Evolutionary conservation across 2,329 filamentous ascomycete species (phyloP).

Genomic region (Botrytis tulipae): DNA sequence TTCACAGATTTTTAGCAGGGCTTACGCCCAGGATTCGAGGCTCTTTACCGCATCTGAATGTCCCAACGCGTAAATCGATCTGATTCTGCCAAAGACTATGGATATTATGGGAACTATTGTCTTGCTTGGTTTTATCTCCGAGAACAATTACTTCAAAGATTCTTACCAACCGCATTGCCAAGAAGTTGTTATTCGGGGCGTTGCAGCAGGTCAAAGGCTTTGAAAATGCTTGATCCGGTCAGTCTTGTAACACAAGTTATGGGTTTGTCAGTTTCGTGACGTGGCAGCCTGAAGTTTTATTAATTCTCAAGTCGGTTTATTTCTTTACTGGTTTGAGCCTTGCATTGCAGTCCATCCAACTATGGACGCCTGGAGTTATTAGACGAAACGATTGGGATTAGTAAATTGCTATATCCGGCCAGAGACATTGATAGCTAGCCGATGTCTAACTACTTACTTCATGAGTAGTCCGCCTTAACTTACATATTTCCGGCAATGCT

Average conservation of each 20-base stretch:
- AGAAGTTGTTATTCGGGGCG: not conserved
- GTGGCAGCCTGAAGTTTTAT: slow-evolving; percentile 7
- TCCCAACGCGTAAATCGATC: not conserved
- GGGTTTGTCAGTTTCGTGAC: slow-evolving; percentile 5
- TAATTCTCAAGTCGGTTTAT: slow-evolving; percentile 2
- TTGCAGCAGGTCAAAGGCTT: slow-evolving; percentile 6
- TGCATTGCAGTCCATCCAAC: slow-evolving; percentile 7
- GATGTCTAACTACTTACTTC: not conserved
- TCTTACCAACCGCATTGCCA: not conserved
- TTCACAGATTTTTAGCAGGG: not conserved
- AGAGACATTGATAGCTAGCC: not conserved
- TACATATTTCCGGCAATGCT: slow-evolving; percentile 11
- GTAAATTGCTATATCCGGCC: not conserved
- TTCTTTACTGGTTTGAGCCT: slow-evolving; percentile 1
- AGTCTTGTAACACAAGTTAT: slow-evolving; percentile 1
- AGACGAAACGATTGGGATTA: not conserved
- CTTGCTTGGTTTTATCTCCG: not conserved
- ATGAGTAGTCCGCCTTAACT: not conserved
- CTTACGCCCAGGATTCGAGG: slow-evolving; percentile 4
- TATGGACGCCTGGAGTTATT: not conserved
- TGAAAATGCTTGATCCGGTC: slow-evolving; percentile 4
- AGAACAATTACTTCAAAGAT: not conserved
- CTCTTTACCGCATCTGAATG: not conserved
- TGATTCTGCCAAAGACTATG: not conserved
- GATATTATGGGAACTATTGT: not conserved